phyloP scores from a whole-genome alignment of 352 stramenopile species.

The Phytophthora fragariaefolia region DNA sequence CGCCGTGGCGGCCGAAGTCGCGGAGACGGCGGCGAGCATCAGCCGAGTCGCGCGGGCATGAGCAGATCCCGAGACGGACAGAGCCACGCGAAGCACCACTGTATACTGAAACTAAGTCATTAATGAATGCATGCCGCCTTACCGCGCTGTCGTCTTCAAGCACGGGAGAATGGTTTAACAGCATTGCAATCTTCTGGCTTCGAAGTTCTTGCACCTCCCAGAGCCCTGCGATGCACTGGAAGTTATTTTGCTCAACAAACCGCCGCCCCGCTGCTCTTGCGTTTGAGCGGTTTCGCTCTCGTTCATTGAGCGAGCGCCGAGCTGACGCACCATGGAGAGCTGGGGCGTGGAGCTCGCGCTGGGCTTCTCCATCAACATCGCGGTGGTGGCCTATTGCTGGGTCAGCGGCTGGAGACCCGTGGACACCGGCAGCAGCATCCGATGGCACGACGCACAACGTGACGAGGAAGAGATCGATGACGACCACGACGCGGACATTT shows the following conservation, averaged over 20 bases:
- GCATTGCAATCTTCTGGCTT: slow-evolving; percentile 2
- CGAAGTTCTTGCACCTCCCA: neutral
- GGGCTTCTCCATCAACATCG: slow-evolving; percentile 26
- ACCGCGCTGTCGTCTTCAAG: slow-evolving; percentile 21
- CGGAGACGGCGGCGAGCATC: slow-evolving; percentile 27
- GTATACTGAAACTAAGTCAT: slow-evolving; percentile 28
- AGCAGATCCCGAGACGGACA: slow-evolving; percentile 7
- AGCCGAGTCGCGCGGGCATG: slow-evolving; percentile 15
- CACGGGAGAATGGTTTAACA: slow-evolving; percentile 12
- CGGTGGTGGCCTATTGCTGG: slow-evolving; percentile 24
- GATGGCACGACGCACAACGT: slow-evolving; percentile 13
- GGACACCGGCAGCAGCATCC: slow-evolving; percentile 22
- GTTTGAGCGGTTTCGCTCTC: neutral
- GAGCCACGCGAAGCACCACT: slow-evolving; percentile 12
- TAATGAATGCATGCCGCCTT: slow-evolving; percentile 11
- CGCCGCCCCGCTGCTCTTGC: neutral
- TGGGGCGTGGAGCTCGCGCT: slow-evolving; percentile 21
- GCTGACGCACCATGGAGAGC: slow-evolving; percentile 27
- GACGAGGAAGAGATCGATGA: slow-evolving; percentile 16
- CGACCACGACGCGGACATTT: neutral
- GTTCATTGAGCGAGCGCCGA: too few relatives aligned
- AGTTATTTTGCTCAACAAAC: too few relatives aligned
- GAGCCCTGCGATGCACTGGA: too few relatives aligned
- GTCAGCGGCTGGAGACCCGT: slow-evolving; percentile 26
- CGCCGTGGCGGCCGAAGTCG: slow-evolving; percentile 25